phyloP scores from a whole-genome alignment of 1,284 basidiomycete genomes.

The Neolentinus lepideus region DNA sequence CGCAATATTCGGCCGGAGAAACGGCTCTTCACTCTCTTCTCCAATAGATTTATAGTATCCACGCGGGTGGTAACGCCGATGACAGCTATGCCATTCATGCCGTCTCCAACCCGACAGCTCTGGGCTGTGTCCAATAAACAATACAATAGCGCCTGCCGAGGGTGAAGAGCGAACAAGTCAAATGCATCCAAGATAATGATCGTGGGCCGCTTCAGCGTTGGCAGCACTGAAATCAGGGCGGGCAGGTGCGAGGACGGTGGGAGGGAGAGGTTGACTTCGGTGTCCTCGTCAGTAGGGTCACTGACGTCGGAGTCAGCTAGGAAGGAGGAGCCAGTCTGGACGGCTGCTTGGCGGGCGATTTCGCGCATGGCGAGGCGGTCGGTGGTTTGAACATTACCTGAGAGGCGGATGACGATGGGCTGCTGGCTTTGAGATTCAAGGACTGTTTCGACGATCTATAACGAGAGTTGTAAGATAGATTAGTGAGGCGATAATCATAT shows the following conservation, averaged over 20 bases:
- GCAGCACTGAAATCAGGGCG: constrained; percentile 70
- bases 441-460: constrained; percentile 52
- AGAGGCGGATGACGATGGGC: constrained; percentile 75
- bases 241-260: constrained; percentile 76
- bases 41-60: constrained; percentile 83
- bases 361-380: constrained; percentile 91
- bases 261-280: constrained; percentile 21
- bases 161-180: constrained; percentile 85
- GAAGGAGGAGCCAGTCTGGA: constrained; percentile 23
- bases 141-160: constrained; percentile 83
- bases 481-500: constrained; percentile 10
- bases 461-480: background rate
- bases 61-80: constrained; percentile 79
- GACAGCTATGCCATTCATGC: constrained; percentile 68
- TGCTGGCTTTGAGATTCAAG: constrained; percentile 34
- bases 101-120: constrained; percentile 48
- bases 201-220: constrained; percentile 71
- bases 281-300: constrained; percentile 31
- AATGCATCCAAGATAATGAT: constrained; percentile 85
- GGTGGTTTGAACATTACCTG: constrained; percentile 79
- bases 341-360: constrained; percentile 75
- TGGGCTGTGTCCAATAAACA: constrained; percentile 83
- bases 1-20: constrained; percentile 89
- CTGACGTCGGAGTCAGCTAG: constrained; percentile 14
- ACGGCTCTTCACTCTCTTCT: constrained; percentile 93